phyloP scores from a whole-genome alignment of 371 early-diverging fungal species.

The Furculomyces boomerangus region DNA sequence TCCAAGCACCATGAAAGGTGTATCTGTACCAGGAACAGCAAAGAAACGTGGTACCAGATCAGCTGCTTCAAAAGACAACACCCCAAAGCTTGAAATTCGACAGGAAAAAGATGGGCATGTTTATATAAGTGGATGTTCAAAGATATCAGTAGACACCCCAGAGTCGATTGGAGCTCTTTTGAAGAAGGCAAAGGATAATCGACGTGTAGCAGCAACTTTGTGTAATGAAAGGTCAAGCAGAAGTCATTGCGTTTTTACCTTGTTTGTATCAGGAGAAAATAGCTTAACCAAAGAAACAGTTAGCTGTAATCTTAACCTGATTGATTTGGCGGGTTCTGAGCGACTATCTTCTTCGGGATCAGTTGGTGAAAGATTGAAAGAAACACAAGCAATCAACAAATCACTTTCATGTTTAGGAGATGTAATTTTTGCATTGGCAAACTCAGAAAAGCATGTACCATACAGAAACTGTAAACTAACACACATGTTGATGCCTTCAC shows the following conservation, averaged over 20 bases:
- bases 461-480: conserved; percentile 97
- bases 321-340: conserved; percentile 98
- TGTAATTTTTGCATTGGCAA: conserved; percentile 83
- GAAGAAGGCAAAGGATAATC: conserved; percentile 54
- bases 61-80: conserved; percentile 8
- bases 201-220: conserved; percentile 81
- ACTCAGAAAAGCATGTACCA: conserved; percentile 75
- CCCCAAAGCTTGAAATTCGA: conserved; percentile 58
- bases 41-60: background rate
- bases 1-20: background rate
- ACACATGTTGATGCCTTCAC: conserved; percentile 74
- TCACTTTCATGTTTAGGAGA: conserved; percentile 82
- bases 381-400: conserved; percentile 96
- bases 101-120: conserved; percentile 57
- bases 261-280: conserved; percentile 61
- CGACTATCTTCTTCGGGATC: conserved; percentile 72
- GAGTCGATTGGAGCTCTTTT: conserved; percentile 50
- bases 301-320: conserved; percentile 68
- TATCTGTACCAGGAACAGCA: background rate
- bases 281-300: conserved; percentile 42
- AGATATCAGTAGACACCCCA: conserved; percentile 41
- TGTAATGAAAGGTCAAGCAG: conserved; percentile 90
- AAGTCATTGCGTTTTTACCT: conserved; percentile 84
- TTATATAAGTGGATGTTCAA: conserved; percentile 52
- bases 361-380: conserved; percentile 78